A percentile compares a stretch with the other conserved stretches of the same genome.
These are phyloP conservation scores for Gynostemma pentaphyllum DNA, from an alignment of 306 rosid species.

Conservation along the genomic window DNA sequence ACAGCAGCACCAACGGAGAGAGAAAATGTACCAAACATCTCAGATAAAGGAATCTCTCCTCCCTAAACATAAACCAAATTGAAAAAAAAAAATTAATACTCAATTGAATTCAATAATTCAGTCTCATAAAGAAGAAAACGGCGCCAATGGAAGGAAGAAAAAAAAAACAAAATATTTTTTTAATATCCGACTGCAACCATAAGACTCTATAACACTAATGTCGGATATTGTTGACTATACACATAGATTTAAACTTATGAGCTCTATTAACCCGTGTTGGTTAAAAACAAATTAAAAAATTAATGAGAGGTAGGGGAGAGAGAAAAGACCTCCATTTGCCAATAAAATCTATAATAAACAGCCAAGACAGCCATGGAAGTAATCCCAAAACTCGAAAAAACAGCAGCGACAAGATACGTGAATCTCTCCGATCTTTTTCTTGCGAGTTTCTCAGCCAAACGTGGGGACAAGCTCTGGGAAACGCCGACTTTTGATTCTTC, in stretches of 20 bases:
- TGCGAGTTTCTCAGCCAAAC: constrained; percentile 43
- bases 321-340: constrained; percentile 87
- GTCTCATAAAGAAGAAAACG: constrained; percentile 9
- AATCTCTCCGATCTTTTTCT: constrained; percentile 67
- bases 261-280: too few relatives aligned
- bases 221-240: too few relatives aligned
- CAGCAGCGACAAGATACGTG: constrained; percentile 73
- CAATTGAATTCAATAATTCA: constrained; percentile 13
- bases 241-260: too few relatives aligned
- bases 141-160: neutral
- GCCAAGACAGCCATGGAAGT: constrained; percentile 82
- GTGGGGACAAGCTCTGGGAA: constrained; percentile 26
- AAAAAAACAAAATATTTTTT: too few relatives aligned
- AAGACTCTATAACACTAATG: too few relatives aligned
- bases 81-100: too few relatives aligned
- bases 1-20: constrained; percentile 92
- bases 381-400: constrained; percentile 76
- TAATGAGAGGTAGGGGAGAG: neutral
- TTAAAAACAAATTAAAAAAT: too few relatives aligned
- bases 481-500: constrained; percentile 1
- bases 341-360: constrained; percentile 74
- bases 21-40: constrained; percentile 93
- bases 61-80: constrained; percentile 34
- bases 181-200: too few relatives aligned
- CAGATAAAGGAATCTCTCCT: constrained; percentile 65